These are phyloP conservation scores for Gloeopeniophorella convolvens DNA, from an alignment of 768 basidiomycete species.

Conservation along the genomic window DNA sequence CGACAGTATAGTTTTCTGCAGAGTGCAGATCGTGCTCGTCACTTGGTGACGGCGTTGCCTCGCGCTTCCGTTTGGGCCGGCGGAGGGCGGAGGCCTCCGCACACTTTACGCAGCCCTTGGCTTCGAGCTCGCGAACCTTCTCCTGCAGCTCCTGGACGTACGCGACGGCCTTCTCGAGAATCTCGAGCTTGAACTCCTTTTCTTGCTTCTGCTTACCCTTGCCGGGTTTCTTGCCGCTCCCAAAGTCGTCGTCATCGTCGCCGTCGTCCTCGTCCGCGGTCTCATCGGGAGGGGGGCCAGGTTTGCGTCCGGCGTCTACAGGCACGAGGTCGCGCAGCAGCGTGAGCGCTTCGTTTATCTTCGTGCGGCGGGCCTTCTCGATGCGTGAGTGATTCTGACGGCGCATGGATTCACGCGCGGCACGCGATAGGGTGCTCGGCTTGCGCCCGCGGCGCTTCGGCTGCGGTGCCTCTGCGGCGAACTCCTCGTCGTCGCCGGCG, in stretches of 20 bases:
- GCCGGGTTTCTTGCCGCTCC: slow-evolving; percentile 6
- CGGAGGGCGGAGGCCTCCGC: neutral
- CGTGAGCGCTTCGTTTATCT: slow-evolving; percentile 89
- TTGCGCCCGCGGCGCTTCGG: slow-evolving; percentile 66
- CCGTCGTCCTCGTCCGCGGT: slow-evolving; percentile 33
- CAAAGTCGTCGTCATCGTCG: slow-evolving; percentile 13
- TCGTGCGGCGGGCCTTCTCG: slow-evolving; percentile 88
- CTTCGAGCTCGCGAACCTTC: slow-evolving; percentile 16
- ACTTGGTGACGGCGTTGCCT: slow-evolving; percentile 1
- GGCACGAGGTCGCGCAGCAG: slow-evolving; percentile 77
- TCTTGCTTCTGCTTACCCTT: slow-evolving; percentile 13
- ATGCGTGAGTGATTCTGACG: slow-evolving; percentile 94
- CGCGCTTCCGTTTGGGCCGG: slow-evolving; percentile 12
- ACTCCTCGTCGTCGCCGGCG: slow-evolving; percentile 22
- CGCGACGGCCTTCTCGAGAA: slow-evolving; percentile 19
- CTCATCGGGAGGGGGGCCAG: slow-evolving; percentile 26
- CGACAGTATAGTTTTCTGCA: neutral
- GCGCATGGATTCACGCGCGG: slow-evolving; percentile 77
- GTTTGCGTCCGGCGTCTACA: slow-evolving; percentile 32
- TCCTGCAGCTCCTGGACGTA: slow-evolving; percentile 23
- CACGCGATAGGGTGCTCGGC: slow-evolving; percentile 64
- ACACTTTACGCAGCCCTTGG: slow-evolving; percentile 5
- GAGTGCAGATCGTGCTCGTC: slow-evolving; percentile 12
- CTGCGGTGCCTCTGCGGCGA: slow-evolving; percentile 25
- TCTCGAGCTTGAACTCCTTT: slow-evolving; percentile 22